Conservation (phyloP, 2,329 filamentous ascomycete species). For the Ascochyta rabiei region DNA sequence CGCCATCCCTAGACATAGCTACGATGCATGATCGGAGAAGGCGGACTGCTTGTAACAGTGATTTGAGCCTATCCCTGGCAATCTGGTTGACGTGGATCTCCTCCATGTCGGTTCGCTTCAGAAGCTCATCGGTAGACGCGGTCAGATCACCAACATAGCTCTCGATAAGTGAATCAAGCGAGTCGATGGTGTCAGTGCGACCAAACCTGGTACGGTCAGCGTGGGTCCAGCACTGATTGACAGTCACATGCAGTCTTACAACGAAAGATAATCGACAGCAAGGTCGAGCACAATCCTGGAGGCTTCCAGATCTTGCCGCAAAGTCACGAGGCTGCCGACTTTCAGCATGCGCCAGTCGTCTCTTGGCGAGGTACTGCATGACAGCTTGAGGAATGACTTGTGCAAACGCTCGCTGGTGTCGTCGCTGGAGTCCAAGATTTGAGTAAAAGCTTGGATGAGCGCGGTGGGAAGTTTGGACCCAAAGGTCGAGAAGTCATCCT, state of each 20-base stretch:
- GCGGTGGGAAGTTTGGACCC: constrained; percentile 26
- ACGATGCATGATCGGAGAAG: constrained; percentile 34
- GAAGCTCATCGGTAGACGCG: constrained; percentile 27
- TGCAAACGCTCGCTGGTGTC: constrained; percentile 35
- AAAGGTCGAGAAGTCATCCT: constrained; percentile 38
- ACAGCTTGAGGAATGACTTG: constrained; percentile 37
- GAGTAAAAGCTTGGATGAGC: constrained; percentile 34
- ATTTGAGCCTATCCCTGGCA: constrained; percentile 31
- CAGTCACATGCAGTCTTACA: constrained; percentile 26
- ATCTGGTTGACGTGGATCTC: constrained; percentile 34
- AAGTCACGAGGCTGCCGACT: constrained; percentile 19
- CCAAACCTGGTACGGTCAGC: constrained; percentile 22
- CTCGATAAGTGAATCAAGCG: constrained; percentile 26
- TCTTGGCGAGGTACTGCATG: constrained; percentile 28
- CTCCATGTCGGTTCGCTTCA: constrained; percentile 34
- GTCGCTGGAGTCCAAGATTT: constrained; percentile 39
- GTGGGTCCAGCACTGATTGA: background rate
- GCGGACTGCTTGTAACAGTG: constrained; percentile 31
- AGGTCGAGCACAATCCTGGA: constrained; percentile 38
- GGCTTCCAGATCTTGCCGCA: constrained; percentile 35
- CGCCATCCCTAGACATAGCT: constrained; percentile 22
- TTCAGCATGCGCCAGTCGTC: constrained; percentile 31
- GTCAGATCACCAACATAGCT: constrained; percentile 24
- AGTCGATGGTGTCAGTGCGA: constrained; percentile 29
- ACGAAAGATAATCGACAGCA: constrained; percentile 35